Conservation (phyloP, 2,329 filamentous ascomycete genomes). For the Ceratocystis alfenasii region DNA sequence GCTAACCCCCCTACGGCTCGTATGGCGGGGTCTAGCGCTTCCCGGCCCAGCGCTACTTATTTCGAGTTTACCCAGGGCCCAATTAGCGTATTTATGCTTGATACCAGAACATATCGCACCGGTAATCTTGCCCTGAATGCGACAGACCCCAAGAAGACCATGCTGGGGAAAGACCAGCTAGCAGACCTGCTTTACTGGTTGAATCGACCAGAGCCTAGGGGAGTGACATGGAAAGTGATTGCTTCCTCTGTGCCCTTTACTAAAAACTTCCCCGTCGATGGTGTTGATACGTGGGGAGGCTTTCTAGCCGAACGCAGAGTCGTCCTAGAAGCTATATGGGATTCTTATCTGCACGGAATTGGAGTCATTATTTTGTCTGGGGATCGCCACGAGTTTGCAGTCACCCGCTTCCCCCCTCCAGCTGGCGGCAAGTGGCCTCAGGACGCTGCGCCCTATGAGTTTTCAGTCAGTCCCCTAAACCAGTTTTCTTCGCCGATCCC, state of each 20-base stretch:
- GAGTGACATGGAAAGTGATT: constrained; percentile 87
- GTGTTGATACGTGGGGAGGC: constrained; percentile 85
- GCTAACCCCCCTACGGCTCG: constrained; percentile 66
- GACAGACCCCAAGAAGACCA: constrained; percentile 58
- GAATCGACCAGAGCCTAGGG: constrained; percentile 54
- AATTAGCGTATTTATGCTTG: constrained; percentile 86
- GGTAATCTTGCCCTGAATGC: constrained; percentile 47
- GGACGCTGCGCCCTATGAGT: constrained; percentile 66
- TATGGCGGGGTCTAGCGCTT: constrained; percentile 33
- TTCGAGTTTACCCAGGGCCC: constrained; percentile 84
- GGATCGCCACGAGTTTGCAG: constrained; percentile 93
- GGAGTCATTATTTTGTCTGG: constrained; percentile 79
- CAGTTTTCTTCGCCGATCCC: constrained; percentile 86
- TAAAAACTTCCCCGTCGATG: constrained; percentile 89
- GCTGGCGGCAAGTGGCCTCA: constrained; percentile 49
- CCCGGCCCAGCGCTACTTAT: constrained; percentile 55
- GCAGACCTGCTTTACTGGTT: constrained; percentile 70
- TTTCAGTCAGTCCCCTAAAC: constrained; percentile 78
- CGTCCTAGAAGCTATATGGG: constrained; percentile 88
- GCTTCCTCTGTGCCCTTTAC: constrained; percentile 88
- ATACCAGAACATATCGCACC: constrained; percentile 79
- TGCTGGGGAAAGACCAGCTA: constrained; percentile 73
- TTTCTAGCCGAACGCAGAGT: constrained; percentile 68
- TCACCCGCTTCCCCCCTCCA: constrained; percentile 63
- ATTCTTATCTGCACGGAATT: constrained; percentile 58